Evolutionary conservation across 257 asterid genomes (phyloP).

Genomic region (Rhazya stricta): DNA sequence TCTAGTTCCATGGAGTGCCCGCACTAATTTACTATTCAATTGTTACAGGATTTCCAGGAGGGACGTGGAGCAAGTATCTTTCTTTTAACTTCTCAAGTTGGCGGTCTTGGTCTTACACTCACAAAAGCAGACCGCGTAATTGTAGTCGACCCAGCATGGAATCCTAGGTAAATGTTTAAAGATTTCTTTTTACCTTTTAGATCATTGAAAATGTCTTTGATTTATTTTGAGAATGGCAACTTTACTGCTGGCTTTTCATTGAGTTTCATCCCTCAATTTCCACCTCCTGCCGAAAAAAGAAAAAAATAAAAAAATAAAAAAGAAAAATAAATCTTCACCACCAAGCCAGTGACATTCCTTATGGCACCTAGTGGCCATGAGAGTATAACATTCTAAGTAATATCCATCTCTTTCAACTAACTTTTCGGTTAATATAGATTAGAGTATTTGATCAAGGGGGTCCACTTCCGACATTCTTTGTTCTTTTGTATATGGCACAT

Average conservation of each 20-base stretch:
- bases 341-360: neutral
- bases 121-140: slow-evolving; percentile 96
- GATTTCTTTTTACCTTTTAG: neutral
- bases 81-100: slow-evolving; percentile 92
- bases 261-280: neutral
- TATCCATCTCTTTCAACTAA: neutral
- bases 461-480: neutral
- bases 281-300: too few species aligned
- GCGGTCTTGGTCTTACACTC: slow-evolving; percentile 94
- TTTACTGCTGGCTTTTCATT: neutral
- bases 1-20: neutral
- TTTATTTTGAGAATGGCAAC: neutral
- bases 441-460: neutral
- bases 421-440: neutral
- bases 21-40: slow-evolving; percentile 12
- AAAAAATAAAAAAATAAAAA: neutral
- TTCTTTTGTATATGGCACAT: neutral
- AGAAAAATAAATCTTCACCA: neutral
- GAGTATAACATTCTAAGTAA: neutral
- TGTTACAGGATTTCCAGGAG: slow-evolving; percentile 83
- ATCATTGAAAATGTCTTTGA: neutral
- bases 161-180: slow-evolving; percentile 62
- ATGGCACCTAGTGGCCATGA: neutral
- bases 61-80: slow-evolving; percentile 73
- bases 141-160: slow-evolving; percentile 99